A percentile compares a stretch with the other conserved stretches of the same genome.
phyloP scores from a whole-genome alignment of 2,329 filamentous ascomycete genomes.

The Talaromyces sp. region DNA sequence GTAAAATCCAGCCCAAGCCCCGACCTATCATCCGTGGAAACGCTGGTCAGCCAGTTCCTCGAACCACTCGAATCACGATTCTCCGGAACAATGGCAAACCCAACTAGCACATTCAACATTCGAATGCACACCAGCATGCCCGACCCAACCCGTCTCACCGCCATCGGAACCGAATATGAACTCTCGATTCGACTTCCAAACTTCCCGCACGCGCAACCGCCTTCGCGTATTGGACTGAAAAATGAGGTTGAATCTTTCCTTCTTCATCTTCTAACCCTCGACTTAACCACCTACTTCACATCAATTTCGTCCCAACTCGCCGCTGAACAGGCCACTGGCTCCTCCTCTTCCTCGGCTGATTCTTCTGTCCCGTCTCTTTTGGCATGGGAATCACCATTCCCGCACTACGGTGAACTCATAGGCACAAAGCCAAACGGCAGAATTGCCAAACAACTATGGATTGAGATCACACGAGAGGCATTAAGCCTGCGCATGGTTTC shows the following conservation, averaged over 20 bases:
- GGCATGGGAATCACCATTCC: conserved; percentile 22
- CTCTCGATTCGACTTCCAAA: conserved; percentile 28
- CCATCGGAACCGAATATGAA: conserved; percentile 34
- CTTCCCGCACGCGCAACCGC: conserved; percentile 25
- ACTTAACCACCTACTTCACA: conserved; percentile 29
- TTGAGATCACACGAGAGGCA: conserved; percentile 4
- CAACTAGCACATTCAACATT: conserved; percentile 32
- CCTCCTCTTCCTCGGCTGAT: not conserved
- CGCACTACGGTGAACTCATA: conserved; percentile 10
- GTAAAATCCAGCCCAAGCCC: conserved; percentile 2
- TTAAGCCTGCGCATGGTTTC: conserved; percentile 2
- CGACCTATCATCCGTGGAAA: conserved; percentile 26
- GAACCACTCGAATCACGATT: conserved; percentile 39
- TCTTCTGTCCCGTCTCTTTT: not conserved
- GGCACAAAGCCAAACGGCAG: not conserved
- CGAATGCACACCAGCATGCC: conserved; percentile 30
- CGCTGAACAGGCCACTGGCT: not conserved
- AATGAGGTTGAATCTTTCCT: conserved; percentile 30
- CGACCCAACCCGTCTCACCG: conserved; percentile 12
- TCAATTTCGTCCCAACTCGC: conserved; percentile 9
- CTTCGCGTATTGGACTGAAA: conserved; percentile 25
- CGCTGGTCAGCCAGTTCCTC: conserved; percentile 36
- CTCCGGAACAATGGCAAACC: conserved; percentile 28
- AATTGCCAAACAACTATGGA: conserved; percentile 2
- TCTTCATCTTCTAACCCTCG: conserved; percentile 31